phyloP scores from a whole-genome alignment of 805 yeast species.

The Metschnikowia bowlesiae region DNA sequence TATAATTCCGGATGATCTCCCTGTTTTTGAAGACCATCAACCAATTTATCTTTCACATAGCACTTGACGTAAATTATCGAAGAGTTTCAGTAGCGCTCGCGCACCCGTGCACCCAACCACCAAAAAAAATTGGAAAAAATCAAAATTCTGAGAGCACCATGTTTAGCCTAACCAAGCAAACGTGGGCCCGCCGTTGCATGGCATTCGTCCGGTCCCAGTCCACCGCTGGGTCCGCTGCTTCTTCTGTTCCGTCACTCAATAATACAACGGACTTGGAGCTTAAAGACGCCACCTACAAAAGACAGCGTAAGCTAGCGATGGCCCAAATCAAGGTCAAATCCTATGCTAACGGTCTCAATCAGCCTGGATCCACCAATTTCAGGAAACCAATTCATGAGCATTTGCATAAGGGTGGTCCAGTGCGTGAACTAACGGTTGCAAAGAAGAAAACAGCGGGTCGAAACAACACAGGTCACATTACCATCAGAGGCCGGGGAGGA shows the following conservation, averaged over 20 bases:
- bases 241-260: conserved; percentile 9
- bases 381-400: conserved; percentile 83
- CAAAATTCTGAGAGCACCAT: conserved; percentile 4
- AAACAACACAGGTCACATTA: conserved; percentile 81
- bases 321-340: conserved; percentile 68
- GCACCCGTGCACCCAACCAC: conserved; percentile 16
- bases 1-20: no score
- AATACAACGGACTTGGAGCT: conserved; percentile 70
- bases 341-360: conserved; percentile 63
- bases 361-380: conserved; percentile 88
- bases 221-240: conserved; percentile 5
- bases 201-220: conserved; percentile 14
- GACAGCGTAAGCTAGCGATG: conserved; percentile 70
- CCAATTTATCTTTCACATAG: no score
- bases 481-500: conserved; percentile 95
- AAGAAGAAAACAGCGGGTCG: conserved; percentile 79
- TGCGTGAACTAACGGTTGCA: conserved; percentile 68
- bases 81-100: not conserved
- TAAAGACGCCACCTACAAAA: conserved; percentile 67
- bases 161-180: conserved; percentile 15
- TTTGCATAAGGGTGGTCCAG: conserved; percentile 80
- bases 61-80: no score
- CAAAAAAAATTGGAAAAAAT: conserved; percentile 8
- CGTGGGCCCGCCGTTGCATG: conserved; percentile 13
- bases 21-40: no score